Evolutionary conservation across 257 asterid genomes (phyloP).

Genomic region (Solanum appendiculatum): DNA sequence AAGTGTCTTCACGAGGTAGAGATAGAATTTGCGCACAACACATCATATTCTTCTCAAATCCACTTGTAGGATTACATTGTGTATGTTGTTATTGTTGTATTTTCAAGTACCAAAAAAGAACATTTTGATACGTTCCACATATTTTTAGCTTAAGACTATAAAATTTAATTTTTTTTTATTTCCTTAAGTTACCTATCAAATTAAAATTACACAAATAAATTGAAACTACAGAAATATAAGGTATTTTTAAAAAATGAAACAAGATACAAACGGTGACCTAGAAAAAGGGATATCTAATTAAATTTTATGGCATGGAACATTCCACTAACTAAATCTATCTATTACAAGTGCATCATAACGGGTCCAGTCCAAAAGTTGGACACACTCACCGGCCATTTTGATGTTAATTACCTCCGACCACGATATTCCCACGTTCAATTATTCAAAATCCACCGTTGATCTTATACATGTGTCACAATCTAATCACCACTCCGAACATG

Average conservation of each 20-base stretch:
- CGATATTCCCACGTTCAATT: neutral
- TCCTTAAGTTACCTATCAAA: accelerated
- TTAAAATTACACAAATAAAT: accelerated
- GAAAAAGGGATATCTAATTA: neutral
- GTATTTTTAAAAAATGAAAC: neutral
- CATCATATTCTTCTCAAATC: neutral
- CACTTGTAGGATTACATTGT: neutral
- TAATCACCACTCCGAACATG: neutral
- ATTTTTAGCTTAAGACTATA: neutral
- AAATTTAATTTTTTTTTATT: too few species aligned
- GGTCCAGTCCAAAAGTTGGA: neutral
- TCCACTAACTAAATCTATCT: neutral
- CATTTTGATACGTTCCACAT: neutral
- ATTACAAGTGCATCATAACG: neutral
- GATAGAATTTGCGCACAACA: neutral
- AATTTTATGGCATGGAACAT: neutral
- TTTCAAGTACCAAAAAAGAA: neutral
- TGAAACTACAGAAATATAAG: accelerated
- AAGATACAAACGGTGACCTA: neutral
- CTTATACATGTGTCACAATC: neutral
- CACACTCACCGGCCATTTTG: neutral
- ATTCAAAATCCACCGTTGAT: neutral
- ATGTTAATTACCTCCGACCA: neutral
- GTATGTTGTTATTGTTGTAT: neutral
- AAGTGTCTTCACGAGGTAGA: neutral